These are phyloP conservation scores for Hansenula lynferdii DNA, from an alignment of 1,139 yeast species.

Conservation along the genomic window DNA sequence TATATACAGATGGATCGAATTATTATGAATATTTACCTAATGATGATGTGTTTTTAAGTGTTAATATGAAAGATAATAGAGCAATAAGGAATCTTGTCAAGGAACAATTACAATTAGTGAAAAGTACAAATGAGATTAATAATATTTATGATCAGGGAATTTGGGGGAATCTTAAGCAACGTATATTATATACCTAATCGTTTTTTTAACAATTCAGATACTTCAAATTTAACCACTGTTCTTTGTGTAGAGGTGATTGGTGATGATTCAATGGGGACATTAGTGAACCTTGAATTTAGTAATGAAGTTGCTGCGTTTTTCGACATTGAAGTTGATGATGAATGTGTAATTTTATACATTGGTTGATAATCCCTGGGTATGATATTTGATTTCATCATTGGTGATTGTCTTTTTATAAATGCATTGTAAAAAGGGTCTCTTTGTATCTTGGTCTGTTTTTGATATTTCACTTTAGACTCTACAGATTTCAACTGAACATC, in stretches of 20 bases:
- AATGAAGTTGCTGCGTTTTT: conserved; percentile 10
- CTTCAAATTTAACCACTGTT: conserved; percentile 4
- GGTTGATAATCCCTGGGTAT: conserved; percentile 1
- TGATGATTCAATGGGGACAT: too few relatives aligned
- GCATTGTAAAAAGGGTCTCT: conserved; percentile 12
- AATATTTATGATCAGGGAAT: conserved; percentile 67
- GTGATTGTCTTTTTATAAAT: conserved; percentile 7
- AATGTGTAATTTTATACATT: neutral
- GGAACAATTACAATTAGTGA: conserved; percentile 27
- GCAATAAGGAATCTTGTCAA: neutral
- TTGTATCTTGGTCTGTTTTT: conserved; percentile 5
- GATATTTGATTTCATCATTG: neutral
- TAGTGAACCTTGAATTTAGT: conserved; percentile 14
- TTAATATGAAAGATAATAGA: conserved; percentile 13
- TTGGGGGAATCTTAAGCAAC: conserved; percentile 13
- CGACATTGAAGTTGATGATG: neutral
- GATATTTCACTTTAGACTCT: conserved; percentile 15
- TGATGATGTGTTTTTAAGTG: conserved; percentile 17
- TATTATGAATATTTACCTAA: conserved; percentile 15
- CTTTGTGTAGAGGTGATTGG: conserved; percentile 2
- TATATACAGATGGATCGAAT: conserved; percentile 28
- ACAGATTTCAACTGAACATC: conserved; percentile 10
- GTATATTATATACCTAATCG: conserved; percentile 12
- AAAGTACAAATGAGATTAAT: conserved; percentile 41
- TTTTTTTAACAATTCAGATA: conserved; percentile 13